These are phyloP conservation scores for Discostella pseudostelligera DNA, from an alignment of 108 stramenopile species.

Conservation along the genomic window DNA sequence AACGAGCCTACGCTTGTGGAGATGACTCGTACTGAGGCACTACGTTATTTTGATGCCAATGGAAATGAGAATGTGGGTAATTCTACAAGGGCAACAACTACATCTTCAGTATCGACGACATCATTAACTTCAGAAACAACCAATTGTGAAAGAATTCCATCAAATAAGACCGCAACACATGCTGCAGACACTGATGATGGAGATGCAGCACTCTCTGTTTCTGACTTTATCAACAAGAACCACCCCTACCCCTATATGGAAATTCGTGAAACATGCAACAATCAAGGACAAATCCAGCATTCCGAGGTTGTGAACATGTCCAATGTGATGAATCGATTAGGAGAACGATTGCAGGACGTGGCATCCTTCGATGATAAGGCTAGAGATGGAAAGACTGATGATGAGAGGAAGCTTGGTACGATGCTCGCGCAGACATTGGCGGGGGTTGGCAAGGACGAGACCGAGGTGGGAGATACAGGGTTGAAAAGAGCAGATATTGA, in stretches of 20 bases:
- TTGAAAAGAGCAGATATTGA: neutral
- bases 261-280: constrained; percentile 45
- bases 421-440: constrained; percentile 21
- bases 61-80: constrained; percentile 1
- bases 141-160: no score
- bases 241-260: constrained; percentile 28
- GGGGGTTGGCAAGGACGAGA: constrained; percentile 16
- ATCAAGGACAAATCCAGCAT: constrained; percentile 12
- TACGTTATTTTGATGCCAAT: constrained; percentile 9
- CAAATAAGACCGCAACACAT: no score
- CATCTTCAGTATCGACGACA: no score
- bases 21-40: constrained; percentile 34
- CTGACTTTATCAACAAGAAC: neutral
- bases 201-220: neutral
- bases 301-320: constrained; percentile 42
- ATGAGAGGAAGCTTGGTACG: constrained; percentile 15
- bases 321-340: constrained; percentile 32
- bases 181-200: no score
- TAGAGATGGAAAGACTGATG: neutral
- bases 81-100: no score
- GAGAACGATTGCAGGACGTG: constrained; percentile 17
- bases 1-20: constrained; percentile 14
- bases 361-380: neutral
- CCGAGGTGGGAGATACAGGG: neutral
- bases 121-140: neutral